phyloP scores from a whole-genome alignment of 176 grass and related monocot species.

The Secale cereale region DNA sequence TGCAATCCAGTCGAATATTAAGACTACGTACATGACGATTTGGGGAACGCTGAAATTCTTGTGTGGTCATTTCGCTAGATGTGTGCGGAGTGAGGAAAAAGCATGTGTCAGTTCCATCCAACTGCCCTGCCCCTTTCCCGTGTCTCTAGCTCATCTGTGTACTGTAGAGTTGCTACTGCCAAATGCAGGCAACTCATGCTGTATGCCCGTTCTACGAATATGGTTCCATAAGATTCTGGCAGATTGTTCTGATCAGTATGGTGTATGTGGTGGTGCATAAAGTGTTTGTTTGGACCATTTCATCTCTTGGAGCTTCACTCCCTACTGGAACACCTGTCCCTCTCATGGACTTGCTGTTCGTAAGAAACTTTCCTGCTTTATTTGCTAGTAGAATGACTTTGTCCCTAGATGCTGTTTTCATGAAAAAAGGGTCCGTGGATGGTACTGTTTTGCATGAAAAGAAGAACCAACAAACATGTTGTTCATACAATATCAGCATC shows the following conservation, averaged over 20 bases:
- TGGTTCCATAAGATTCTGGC: neutral
- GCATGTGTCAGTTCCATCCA: neutral
- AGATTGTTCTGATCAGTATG: neutral
- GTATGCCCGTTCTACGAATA: neutral
- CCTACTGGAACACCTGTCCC: conserved; percentile 17
- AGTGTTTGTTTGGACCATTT: neutral
- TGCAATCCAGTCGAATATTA: neutral
- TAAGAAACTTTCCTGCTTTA: conserved; percentile 16
- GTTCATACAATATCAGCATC: neutral
- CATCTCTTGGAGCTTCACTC: neutral
- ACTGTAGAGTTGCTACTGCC: neutral
- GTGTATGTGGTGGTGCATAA: neutral
- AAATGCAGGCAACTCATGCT: neutral
- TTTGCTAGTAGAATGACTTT: neutral
- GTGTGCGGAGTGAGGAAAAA: neutral
- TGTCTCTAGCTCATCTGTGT: neutral
- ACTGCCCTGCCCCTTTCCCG: neutral
- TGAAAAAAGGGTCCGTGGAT: neutral
- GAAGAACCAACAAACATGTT: neutral
- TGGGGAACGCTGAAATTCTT: neutral
- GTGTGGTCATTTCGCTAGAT: neutral
- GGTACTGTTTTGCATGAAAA: neutral
- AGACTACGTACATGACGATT: neutral
- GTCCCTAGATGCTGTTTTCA: neutral
- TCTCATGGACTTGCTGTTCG: conserved; percentile 18